Evolutionary conservation across 2,329 filamentous ascomycete genomes (phyloP), one percentile per base, ranked within the genome.

Genomic region (Colletotrichum gloeosporioides): DNA sequence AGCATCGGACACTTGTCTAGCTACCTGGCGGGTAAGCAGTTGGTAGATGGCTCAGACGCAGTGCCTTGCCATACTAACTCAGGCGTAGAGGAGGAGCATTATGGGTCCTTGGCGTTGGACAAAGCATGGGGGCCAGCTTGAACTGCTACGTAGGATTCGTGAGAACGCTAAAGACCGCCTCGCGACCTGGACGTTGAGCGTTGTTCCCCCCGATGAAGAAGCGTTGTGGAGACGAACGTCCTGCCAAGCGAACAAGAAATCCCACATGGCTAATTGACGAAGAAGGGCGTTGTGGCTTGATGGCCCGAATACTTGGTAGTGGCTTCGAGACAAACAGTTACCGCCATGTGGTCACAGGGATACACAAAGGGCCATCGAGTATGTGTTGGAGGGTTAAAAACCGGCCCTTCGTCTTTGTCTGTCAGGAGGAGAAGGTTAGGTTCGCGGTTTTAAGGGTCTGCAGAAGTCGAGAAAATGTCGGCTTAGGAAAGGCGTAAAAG

Each of bases 41-140:
- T 39, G 32, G 53, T n/a, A 13, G 31, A 22, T 69, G 66, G 66
- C 66, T 69, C 53, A 16, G 69, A 62, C 69, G 36, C 18, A n/a
- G 25, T 18, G 27, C 10, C 59, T 31, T 29, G 22, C 53, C n/a
- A 31, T 29, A 15, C 32, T 27, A 61, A n/a, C 31, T 25, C n/a
- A 53, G 25, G 36, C 22, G 44, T 27, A 31, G 12, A 61, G 68
- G 34, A 31, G n/a, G 34, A 27, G 22, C 31, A 36, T 27, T 27
- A 63, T 61, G 22, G 29, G 16, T 22, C 22, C 36, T 66, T 31
- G 22, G 29, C 25, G 27, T 15, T 32, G 31, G 53, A 72, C 73
- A 73, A 75, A 75, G 73, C 63, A 67, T 73, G 55, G 55, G 34
- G 39, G 31, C 66, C n/a, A 25, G n/a, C 29, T 29, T 29, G 36